These are phyloP conservation scores for Galerina sulciceps DNA, from an alignment of 768 basidiomycete genomes.

Conservation along the genomic window DNA sequence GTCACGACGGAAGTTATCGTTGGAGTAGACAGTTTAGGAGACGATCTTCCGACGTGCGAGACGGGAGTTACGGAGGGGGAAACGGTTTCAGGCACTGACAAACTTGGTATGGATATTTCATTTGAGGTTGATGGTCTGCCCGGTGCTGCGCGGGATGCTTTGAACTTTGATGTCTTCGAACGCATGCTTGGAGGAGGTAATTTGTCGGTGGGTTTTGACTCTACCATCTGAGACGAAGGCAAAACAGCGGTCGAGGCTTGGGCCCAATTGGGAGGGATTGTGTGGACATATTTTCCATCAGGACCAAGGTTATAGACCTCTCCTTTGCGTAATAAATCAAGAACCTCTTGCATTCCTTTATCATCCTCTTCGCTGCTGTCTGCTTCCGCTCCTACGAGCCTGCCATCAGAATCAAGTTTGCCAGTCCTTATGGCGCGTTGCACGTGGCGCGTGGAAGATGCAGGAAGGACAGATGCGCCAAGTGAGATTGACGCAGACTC, in stretches of 20 bases:
- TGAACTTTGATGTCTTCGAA: slow-evolving; percentile 54
- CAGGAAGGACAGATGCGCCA: slow-evolving; percentile 47
- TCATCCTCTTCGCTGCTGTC: slow-evolving; percentile 65
- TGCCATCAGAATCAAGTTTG: slow-evolving; percentile 51
- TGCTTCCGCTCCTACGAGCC: slow-evolving; percentile 53
- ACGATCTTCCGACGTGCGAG: slow-evolving; percentile 32
- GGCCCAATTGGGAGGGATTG: slow-evolving; percentile 19
- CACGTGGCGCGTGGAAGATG: slow-evolving; percentile 48
- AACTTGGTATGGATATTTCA: slow-evolving; percentile 9
- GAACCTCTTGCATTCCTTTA: slow-evolving; percentile 49
- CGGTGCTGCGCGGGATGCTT: slow-evolving; percentile 39
- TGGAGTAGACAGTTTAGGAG: slow-evolving; percentile 34
- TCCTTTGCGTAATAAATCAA: slow-evolving; percentile 55
- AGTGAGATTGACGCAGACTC: slow-evolving; percentile 37
- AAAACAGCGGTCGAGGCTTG: neutral
- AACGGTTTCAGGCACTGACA: slow-evolving; percentile 7
- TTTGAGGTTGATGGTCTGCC: slow-evolving; percentile 26
- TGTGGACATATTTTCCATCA: slow-evolving; percentile 37
- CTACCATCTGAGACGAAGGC: slow-evolving; percentile 9
- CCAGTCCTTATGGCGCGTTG: slow-evolving; percentile 60
- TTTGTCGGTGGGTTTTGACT: slow-evolving; percentile 13
- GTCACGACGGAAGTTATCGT: slow-evolving; percentile 2
- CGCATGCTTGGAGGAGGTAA: slow-evolving; percentile 34
- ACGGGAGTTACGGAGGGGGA: slow-evolving; percentile 29
- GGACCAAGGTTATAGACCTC: slow-evolving; percentile 59